Evolutionary conservation across 2,329 filamentous ascomycete species (phyloP).

Genomic region (Epichloe hybrida): DNA sequence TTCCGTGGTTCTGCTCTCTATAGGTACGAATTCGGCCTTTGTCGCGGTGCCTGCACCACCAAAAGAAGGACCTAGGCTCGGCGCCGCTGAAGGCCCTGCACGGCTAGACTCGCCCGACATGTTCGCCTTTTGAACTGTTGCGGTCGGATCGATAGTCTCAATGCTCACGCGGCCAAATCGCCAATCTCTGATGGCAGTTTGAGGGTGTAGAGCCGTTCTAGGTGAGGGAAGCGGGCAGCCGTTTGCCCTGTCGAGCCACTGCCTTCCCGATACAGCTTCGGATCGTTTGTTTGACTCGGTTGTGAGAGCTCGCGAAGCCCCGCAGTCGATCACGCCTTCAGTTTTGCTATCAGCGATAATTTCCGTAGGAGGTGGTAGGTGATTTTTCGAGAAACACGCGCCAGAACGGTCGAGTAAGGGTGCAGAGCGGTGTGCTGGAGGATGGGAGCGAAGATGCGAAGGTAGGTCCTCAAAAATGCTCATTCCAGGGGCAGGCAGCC

Average conservation of each 20-base stretch:
- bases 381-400: background rate
- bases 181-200: constrained; percentile 53
- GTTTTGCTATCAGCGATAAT: constrained; percentile 4
- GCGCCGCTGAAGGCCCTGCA: constrained; percentile 34
- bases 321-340: constrained; percentile 34
- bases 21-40: constrained; percentile 64
- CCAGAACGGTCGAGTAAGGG: background rate
- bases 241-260: constrained; percentile 25
- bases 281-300: constrained; percentile 21
- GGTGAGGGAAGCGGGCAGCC: constrained; percentile 31
- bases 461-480: constrained; percentile 45
- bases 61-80: constrained; percentile 39
- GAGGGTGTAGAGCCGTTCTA: constrained; percentile 30
- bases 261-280: constrained; percentile 26
- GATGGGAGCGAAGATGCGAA: constrained; percentile 26
- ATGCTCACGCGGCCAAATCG: constrained; percentile 68
- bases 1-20: constrained; percentile 60
- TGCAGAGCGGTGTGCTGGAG: constrained; percentile 10
- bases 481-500: constrained; percentile 34
- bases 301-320: constrained; percentile 23
- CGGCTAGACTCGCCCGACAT: constrained; percentile 26
- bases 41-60: constrained; percentile 58
- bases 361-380: background rate
- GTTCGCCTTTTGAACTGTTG: constrained; percentile 9
- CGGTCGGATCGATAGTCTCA: constrained; percentile 61